Evolutionary conservation across 1,284 basidiomycete species (phyloP).

Genomic region (Ustanciosporium gigantosporum): DNA sequence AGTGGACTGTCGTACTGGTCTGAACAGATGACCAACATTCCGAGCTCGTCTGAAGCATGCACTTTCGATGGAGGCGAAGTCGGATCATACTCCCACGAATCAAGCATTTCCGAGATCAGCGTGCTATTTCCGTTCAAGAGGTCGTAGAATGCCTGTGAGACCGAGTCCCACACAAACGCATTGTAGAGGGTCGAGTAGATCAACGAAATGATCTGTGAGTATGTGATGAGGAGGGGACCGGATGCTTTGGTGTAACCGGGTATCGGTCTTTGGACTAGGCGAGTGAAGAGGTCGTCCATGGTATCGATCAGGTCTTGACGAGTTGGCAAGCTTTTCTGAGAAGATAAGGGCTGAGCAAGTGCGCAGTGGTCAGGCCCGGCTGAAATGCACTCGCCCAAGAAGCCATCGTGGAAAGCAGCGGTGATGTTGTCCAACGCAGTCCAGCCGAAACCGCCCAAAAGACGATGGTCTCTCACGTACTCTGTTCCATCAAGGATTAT

Average conservation of each 20-base stretch:
- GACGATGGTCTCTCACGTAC: slow-evolving; percentile 21
- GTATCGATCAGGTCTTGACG: slow-evolving; percentile 1
- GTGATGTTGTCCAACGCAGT: slow-evolving; percentile 35
- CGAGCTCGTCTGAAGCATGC: slow-evolving; percentile 18
- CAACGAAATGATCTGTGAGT: slow-evolving; percentile 13
- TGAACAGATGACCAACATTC: slow-evolving; percentile 25
- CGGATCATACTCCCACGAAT: slow-evolving; percentile 29
- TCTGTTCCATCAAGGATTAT: slow-evolving; percentile 31
- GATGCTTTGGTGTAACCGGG: slow-evolving; percentile 7
- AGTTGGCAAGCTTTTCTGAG: background rate
- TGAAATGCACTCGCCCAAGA: slow-evolving; percentile 32
- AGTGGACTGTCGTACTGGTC: slow-evolving; percentile 24
- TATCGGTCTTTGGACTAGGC: slow-evolving; percentile 8
- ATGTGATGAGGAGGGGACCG: slow-evolving; percentile 26
- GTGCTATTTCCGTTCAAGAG: slow-evolving; percentile 19
- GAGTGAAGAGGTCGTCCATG: slow-evolving; percentile 15
- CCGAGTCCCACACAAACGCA: slow-evolving; percentile 8
- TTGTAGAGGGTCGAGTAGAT: slow-evolving; percentile 26
- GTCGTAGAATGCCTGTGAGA: slow-evolving; percentile 8
- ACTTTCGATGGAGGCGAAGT: background rate
- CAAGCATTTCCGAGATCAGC: slow-evolving; percentile 10
- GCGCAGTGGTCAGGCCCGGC: slow-evolving; percentile 21
- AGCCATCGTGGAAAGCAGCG: slow-evolving; percentile 25
- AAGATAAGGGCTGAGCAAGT: slow-evolving; percentile 9
- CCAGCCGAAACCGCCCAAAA: slow-evolving; percentile 22